These are phyloP conservation scores for Syzygium jambos DNA, from an alignment of 345 rosid genomes.

Conservation along the genomic window DNA sequence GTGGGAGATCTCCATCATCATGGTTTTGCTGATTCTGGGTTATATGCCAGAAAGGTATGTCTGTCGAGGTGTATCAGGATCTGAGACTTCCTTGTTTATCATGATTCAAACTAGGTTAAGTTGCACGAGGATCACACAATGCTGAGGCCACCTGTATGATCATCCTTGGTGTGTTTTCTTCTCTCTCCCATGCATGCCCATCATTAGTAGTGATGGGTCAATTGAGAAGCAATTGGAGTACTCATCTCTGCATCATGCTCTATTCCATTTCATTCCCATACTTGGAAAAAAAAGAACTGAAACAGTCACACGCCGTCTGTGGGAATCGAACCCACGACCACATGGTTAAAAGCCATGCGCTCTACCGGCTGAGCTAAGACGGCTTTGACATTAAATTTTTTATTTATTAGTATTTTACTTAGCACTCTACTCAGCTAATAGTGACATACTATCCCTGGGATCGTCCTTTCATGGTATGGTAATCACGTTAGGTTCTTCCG, in stretches of 20 bases:
- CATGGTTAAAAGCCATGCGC: conserved; percentile 82
- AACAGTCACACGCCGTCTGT: conserved; percentile 42
- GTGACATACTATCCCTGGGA: neutral
- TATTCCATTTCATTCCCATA: too few species aligned
- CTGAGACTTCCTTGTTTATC: neutral
- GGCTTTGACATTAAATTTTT: neutral
- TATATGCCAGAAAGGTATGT: neutral
- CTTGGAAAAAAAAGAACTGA: too few species aligned
- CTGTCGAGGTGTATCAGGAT: neutral
- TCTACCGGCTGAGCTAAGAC: conserved; percentile 80
- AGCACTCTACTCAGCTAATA: neutral
- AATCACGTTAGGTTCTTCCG: neutral
- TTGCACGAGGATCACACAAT: neutral
- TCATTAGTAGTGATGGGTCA: neutral
- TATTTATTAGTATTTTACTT: rapidly evolving
- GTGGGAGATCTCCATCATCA: neutral
- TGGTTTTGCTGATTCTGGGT: neutral
- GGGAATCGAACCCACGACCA: conserved; percentile 81
- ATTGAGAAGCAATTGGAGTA: neutral
- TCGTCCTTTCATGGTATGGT: neutral
- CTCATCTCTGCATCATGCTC: neutral
- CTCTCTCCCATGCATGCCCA: neutral
- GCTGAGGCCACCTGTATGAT: neutral
- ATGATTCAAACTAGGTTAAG: neutral
- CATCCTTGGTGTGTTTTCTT: neutral